phyloP scores from a whole-genome alignment of 495 filamentous ascomycete genomes.

The Polyplosphaeria fusca region DNA sequence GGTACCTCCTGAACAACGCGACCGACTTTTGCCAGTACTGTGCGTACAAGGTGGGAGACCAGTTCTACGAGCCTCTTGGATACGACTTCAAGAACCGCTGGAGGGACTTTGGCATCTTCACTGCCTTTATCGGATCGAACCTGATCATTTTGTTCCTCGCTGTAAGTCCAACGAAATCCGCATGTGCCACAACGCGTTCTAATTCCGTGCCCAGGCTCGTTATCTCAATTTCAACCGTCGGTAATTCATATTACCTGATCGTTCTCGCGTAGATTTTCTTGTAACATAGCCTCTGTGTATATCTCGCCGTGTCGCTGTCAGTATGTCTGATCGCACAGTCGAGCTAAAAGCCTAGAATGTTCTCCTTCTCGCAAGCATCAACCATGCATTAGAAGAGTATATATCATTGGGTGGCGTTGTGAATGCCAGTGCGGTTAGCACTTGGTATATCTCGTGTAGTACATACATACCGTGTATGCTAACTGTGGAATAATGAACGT shows the following conservation, averaged over 20 bases:
- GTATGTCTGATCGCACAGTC: too few species aligned
- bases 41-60: slow-evolving; percentile 70
- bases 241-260: slow-evolving; percentile 32
- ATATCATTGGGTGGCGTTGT: not conserved
- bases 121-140: slow-evolving; percentile 71
- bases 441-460: too few species aligned
- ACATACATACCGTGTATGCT: too few species aligned
- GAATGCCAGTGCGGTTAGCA: not conserved
- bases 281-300: not conserved
- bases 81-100: slow-evolving; percentile 66
- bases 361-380: not conserved
- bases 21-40: slow-evolving; percentile 71
- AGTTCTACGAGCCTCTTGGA: slow-evolving; percentile 67
- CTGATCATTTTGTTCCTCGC: slow-evolving; percentile 70
- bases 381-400: not conserved
- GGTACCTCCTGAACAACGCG: slow-evolving; percentile 65
- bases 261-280: not conserved
- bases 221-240: slow-evolving; percentile 65
- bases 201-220: slow-evolving; percentile 47
- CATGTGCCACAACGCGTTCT: slow-evolving; percentile 31
- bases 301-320: too few species aligned
- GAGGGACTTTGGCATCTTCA: slow-evolving; percentile 76
- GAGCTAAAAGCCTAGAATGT: too few species aligned
- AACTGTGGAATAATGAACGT: too few species aligned
- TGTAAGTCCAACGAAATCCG: slow-evolving; percentile 45